These are phyloP conservation scores for Cyamopsis tetragonoloba DNA, from an alignment of 306 rosid genomes.

Conservation along the genomic window DNA sequence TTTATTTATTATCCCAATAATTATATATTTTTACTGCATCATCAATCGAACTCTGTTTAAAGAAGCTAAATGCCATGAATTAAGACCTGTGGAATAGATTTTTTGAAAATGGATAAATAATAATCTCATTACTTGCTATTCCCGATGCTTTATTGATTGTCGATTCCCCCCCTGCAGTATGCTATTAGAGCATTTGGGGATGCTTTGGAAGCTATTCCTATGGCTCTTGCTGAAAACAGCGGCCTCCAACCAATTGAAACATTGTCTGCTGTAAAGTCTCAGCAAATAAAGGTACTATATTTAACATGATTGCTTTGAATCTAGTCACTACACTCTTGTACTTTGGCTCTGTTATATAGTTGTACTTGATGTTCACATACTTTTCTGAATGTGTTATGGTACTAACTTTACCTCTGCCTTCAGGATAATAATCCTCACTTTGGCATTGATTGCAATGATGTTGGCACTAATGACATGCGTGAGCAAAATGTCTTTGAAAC, in stretches of 20 bases:
- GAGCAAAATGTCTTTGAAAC: slow-evolving; percentile 91
- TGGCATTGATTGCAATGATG: slow-evolving; percentile 91
- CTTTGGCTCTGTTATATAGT: background rate
- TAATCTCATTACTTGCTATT: background rate
- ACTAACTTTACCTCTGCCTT: slow-evolving; percentile 7
- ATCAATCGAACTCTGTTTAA: background rate
- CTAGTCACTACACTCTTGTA: background rate
- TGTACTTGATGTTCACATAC: too few relatives aligned
- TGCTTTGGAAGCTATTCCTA: slow-evolving; percentile 82
- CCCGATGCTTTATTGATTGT: background rate
- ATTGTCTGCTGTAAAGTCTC: slow-evolving; percentile 82
- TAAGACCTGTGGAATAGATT: too few relatives aligned
- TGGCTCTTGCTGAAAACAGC: slow-evolving; percentile 99
- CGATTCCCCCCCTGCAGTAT: slow-evolving; percentile 52
- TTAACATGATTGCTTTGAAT: background rate
- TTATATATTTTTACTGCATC: background rate
- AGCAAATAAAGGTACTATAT: slow-evolving; percentile 80
- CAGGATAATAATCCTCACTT: slow-evolving; percentile 73
- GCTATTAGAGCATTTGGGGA: slow-evolving; percentile 95
- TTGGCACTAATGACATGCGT: slow-evolving; percentile 90
- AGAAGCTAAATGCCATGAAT: too few relatives aligned
- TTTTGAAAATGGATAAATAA: background rate
- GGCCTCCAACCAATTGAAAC: slow-evolving; percentile 99
- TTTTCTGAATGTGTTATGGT: background rate
- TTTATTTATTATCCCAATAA: background rate